These are phyloP conservation scores for Lagerstroemia speciosa DNA, from an alignment of 345 rosid genomes.

Conservation along the genomic window DNA sequence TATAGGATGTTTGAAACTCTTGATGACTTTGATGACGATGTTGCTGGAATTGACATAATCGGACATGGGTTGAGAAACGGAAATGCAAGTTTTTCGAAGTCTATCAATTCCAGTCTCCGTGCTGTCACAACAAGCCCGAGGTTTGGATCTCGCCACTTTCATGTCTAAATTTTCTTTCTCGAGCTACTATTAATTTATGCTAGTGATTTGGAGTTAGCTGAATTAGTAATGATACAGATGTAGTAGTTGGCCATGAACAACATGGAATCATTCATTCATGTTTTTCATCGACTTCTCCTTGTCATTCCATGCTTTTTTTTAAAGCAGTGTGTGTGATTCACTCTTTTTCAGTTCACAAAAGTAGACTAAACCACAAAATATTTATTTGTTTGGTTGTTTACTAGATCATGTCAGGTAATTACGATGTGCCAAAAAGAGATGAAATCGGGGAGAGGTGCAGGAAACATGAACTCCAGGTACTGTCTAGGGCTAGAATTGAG, in stretches of 20 bases:
- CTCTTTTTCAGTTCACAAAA: no score
- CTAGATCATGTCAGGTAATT: conserved; percentile 75
- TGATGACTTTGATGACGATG: conserved; percentile 80
- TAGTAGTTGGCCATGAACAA: no score
- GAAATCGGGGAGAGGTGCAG: conserved; percentile 94
- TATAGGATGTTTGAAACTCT: conserved; percentile 64
- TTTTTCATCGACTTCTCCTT: no score
- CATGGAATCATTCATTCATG: background rate
- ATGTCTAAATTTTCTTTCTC: background rate
- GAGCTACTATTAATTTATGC: background rate
- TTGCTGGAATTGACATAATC: conserved; percentile 28
- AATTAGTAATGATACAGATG: no score
- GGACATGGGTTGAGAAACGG: conserved; percentile 20
- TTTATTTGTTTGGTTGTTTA: background rate
- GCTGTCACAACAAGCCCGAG: conserved; percentile 47
- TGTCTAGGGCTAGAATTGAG: conserved; percentile 68
- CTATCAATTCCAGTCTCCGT: conserved; percentile 41
- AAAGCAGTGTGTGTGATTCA: no score
- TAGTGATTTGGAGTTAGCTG: no score
- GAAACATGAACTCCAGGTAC: conserved; percentile 70
- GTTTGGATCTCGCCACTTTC: conserved; percentile 20
- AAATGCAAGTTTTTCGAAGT: conserved; percentile 16
- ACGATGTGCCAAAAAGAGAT: conserved; percentile 80
- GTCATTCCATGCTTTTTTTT: no score
- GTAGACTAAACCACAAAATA: no score